A percentile compares a stretch with the other conserved stretches of the same genome.
These are phyloP conservation scores for Aureobasidium lini DNA, from an alignment of 2,329 filamentous ascomycete species.

Conservation along the genomic window DNA sequence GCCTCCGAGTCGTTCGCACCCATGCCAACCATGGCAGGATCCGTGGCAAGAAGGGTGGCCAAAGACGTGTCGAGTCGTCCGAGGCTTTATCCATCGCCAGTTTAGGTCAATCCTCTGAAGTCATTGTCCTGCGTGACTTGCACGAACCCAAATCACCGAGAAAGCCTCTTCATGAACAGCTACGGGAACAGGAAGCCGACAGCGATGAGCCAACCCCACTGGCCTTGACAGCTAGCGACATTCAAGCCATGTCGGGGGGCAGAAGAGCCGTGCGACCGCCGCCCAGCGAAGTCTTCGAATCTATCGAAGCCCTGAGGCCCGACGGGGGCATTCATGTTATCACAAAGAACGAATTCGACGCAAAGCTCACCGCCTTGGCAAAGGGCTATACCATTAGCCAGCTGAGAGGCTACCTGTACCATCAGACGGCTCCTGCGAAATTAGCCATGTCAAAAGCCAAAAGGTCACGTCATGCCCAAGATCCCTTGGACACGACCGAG, in stretches of 20 bases:
- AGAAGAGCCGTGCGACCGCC: not conserved
- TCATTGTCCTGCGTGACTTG: constrained; percentile 17
- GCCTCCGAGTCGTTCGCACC: not conserved
- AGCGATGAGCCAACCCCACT: not conserved
- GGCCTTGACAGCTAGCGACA: not conserved
- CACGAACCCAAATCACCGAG: constrained; percentile 1
- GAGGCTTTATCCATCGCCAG: constrained; percentile 14
- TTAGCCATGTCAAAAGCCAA: not conserved
- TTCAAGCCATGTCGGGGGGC: not conserved
- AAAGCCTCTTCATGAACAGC: not conserved
- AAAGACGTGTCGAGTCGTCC: constrained; percentile 7
- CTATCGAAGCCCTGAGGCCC: not conserved
- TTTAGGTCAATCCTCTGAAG: constrained; percentile 14
- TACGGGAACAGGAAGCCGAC: not conserved
- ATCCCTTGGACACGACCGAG: not conserved
- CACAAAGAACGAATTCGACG: not conserved
- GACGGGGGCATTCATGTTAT: not conserved
- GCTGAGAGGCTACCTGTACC: not conserved
- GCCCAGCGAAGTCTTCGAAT: not conserved
- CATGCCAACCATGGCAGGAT: not conserved
- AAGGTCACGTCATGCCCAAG: not conserved
- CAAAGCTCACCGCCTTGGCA: not conserved
- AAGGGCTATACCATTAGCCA: constrained; percentile 2
- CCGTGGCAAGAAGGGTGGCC: constrained; percentile 11
- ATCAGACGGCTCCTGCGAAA: not conserved